Conservation (phyloP, 805 yeast genomes). For the Suhomyces emberorum region DNA sequence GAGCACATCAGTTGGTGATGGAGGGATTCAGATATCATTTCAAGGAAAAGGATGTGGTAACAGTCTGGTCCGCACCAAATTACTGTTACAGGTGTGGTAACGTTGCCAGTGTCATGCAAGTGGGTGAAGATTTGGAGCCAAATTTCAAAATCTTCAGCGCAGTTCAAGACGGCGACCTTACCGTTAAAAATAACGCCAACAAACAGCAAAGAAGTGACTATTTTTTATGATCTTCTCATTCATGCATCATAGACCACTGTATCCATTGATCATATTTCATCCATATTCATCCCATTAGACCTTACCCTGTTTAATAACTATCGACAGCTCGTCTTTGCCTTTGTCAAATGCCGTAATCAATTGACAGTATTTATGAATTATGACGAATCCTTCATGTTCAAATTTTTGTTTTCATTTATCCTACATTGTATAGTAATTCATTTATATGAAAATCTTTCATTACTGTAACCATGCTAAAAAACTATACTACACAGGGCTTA, state of each 20-base stretch:
- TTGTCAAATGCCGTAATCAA: background rate
- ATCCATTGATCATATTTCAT: too few species aligned
- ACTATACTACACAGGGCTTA: too few species aligned
- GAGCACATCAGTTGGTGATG: constrained; percentile 98
- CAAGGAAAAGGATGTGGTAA: constrained; percentile 92
- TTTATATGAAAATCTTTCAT: background rate
- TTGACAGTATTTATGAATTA: constrained; percentile 14
- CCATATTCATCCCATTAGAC: background rate
- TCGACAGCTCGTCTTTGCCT: background rate
- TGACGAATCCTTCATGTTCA: constrained; percentile 10
- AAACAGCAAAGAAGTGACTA: constrained; percentile 47
- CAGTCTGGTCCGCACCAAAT: constrained; percentile 98
- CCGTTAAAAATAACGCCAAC: constrained; percentile 34
- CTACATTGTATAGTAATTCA: constrained; percentile 5
- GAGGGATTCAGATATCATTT: constrained; percentile 97
- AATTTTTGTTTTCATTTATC: constrained; percentile 5
- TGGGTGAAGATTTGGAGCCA: constrained; percentile 82
- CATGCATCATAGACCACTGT: background rate
- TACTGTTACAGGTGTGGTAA: constrained; percentile 97
- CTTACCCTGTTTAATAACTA: too few species aligned
- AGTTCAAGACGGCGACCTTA: constrained; percentile 75
- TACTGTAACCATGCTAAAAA: too few species aligned
- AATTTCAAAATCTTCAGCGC: constrained; percentile 93
- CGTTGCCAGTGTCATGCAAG: constrained; percentile 97
- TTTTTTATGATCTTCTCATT: constrained; percentile 27